Evolutionary conservation across 805 yeast species (phyloP).

Genomic region (Maudiozyma serrabonitensis): DNA sequence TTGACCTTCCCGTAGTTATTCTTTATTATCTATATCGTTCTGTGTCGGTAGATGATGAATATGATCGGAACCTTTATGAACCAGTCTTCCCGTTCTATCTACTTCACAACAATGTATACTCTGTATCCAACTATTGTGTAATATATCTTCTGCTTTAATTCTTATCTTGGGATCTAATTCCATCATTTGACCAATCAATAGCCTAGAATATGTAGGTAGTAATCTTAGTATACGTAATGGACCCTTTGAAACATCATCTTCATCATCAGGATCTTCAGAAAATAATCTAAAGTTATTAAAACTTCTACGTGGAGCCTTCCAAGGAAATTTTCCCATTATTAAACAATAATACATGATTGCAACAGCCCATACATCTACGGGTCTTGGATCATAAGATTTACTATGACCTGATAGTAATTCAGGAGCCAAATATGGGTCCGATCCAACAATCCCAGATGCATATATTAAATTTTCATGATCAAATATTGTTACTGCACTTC

Average conservation of each 20-base stretch:
- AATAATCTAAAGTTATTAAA: slow-evolving; percentile 72
- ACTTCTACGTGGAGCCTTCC: slow-evolving; percentile 80
- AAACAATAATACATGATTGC: slow-evolving; percentile 90
- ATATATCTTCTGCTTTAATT: slow-evolving; percentile 46
- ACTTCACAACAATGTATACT: slow-evolving; percentile 45
- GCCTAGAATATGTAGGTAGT: slow-evolving; percentile 59
- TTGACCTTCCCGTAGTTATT: background rate
- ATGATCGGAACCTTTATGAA: slow-evolving; percentile 33
- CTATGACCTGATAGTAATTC: slow-evolving; percentile 50
- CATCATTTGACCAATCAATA: slow-evolving; percentile 56
- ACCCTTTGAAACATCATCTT: slow-evolving; percentile 44
- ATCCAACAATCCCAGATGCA: slow-evolving; percentile 77
- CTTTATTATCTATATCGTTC: slow-evolving; percentile 39
- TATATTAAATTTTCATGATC: slow-evolving; percentile 39
- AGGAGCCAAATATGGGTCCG: slow-evolving; percentile 93
- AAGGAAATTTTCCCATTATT: slow-evolving; percentile 80
- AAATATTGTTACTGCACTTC: slow-evolving; percentile 73
- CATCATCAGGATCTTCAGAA: slow-evolving; percentile 33
- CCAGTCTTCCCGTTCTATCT: background rate
- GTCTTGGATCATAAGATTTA: slow-evolving; percentile 65
- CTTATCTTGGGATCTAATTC: slow-evolving; percentile 49
- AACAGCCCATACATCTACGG: slow-evolving; percentile 86
- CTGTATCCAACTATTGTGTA: slow-evolving; percentile 47
- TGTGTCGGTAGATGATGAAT: slow-evolving; percentile 61
- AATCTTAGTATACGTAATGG: slow-evolving; percentile 64